phyloP scores from a whole-genome alignment of 2,329 filamentous ascomycete genomes.

The Chrysosporium keratinophilum region DNA sequence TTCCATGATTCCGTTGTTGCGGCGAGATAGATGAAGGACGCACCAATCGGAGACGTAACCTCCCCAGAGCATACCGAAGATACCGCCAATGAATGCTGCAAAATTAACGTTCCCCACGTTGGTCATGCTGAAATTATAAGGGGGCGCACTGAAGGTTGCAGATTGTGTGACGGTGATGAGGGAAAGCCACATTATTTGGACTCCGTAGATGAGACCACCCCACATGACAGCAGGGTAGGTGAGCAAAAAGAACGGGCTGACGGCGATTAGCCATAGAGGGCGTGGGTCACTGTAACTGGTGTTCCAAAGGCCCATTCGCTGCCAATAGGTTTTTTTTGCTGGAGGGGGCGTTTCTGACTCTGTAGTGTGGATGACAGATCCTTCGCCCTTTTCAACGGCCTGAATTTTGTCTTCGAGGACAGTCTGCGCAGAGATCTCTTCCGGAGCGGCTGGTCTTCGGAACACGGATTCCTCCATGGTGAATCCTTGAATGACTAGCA shows the following conservation, averaged over 20 bases:
- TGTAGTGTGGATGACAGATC: not conserved
- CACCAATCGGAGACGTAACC: slow-evolving; percentile 31
- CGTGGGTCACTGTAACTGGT: slow-evolving; percentile 11
- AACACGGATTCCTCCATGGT: slow-evolving; percentile 54
- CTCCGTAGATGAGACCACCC: slow-evolving; percentile 24
- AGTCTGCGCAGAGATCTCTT: slow-evolving; percentile 4
- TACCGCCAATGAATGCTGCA: slow-evolving; percentile 33
- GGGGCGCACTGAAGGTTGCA: slow-evolving; percentile 20
- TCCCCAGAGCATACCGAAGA: slow-evolving; percentile 25
- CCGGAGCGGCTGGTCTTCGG: slow-evolving; percentile 22
- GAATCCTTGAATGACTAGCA: slow-evolving; percentile 45
- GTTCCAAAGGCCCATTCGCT: slow-evolving; percentile 32
- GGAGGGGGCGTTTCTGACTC: slow-evolving; percentile 3
- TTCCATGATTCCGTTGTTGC: slow-evolving; percentile 35
- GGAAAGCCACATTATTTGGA: slow-evolving; percentile 25
- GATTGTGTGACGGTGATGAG: slow-evolving; percentile 26
- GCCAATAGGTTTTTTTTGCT: slow-evolving; percentile 35
- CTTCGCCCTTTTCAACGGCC: slow-evolving; percentile 3
- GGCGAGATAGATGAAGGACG: slow-evolving; percentile 28
- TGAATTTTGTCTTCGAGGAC: slow-evolving; percentile 8
- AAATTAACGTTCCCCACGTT: slow-evolving; percentile 24
- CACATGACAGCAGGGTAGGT: slow-evolving; percentile 24
- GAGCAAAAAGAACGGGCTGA: slow-evolving; percentile 23
- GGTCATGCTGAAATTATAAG: slow-evolving; percentile 24
- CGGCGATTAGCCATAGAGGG: slow-evolving; percentile 24